Evolutionary conservation across 805 yeast genomes (phyloP).

Genomic region (Candida verbasci): DNA sequence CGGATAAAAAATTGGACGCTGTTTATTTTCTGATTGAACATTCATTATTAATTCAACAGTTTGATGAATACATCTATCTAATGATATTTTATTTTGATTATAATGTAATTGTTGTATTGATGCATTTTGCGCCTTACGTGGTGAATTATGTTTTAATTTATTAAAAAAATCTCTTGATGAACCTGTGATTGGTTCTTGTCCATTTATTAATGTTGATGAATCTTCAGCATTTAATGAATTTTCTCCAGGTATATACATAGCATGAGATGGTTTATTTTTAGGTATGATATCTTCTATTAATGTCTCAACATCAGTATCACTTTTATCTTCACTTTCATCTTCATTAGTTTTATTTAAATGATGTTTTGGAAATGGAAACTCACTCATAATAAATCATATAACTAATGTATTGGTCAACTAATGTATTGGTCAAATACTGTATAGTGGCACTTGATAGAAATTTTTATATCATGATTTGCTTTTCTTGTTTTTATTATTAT

Average conservation of each 20-base stretch:
- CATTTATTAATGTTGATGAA: constrained; percentile 26
- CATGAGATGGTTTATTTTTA: constrained; percentile 13
- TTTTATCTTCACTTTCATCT: constrained; percentile 5
- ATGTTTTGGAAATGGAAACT: background rate
- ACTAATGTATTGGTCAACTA: too few species aligned
- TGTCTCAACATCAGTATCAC: constrained; percentile 8
- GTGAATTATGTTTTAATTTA: background rate
- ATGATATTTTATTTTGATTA: constrained; percentile 62
- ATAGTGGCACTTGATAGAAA: background rate
- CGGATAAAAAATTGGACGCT: constrained; percentile 63
- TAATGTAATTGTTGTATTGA: constrained; percentile 73
- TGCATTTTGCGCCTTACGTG: constrained; percentile 32
- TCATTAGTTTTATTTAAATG: background rate
- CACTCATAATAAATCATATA: constrained; percentile 5
- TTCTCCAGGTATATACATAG: constrained; percentile 30
- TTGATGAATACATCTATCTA: constrained; percentile 57
- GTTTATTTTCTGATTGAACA: constrained; percentile 51
- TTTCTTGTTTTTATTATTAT: background rate
- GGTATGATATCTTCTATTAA: constrained; percentile 1
- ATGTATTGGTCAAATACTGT: too few species aligned
- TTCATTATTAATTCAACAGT: constrained; percentile 49
- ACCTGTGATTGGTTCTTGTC: constrained; percentile 12
- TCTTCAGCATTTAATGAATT: constrained; percentile 22
- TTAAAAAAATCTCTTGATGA: constrained; percentile 9
- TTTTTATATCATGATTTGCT: background rate